Evolutionary conservation across 23 red algal species (phyloP).

Genomic region (Gracilaria gracilis): DNA sequence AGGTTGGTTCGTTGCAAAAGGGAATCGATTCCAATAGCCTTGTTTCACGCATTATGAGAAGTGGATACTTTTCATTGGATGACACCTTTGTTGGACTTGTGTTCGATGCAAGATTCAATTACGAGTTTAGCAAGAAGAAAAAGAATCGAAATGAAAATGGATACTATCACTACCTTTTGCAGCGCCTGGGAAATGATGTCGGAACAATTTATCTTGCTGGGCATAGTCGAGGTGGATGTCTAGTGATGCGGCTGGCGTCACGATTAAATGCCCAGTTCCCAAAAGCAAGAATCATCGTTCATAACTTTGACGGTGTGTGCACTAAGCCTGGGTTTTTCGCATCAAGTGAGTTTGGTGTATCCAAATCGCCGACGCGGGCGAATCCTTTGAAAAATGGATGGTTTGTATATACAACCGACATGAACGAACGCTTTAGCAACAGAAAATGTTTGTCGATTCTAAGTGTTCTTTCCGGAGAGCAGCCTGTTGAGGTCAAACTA

Average conservation of each 20-base stretch:
- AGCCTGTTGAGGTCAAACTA: background rate
- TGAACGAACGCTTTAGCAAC: background rate
- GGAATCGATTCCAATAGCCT: background rate
- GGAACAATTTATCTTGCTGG: conserved; percentile 23
- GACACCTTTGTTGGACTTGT: conserved; percentile 25
- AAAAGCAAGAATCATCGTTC: conserved; percentile 8
- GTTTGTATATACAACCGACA: background rate
- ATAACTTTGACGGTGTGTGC: conserved; percentile 29
- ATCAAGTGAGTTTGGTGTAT: background rate
- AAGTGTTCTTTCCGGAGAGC: background rate
- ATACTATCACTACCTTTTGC: background rate
- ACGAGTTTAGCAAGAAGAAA: background rate
- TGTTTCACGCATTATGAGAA: background rate
- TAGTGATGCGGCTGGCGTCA: conserved; percentile 1
- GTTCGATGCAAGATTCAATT: conserved; percentile 16
- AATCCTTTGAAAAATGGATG: background rate
- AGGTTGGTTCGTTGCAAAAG: background rate
- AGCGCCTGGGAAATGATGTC: background rate
- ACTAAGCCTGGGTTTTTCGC: background rate
- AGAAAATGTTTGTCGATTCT: background rate
- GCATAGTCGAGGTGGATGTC: conserved; percentile 30
- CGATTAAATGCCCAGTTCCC: background rate
- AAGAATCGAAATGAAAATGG: conserved; percentile 5
- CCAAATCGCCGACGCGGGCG: background rate
- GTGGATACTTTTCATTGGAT: background rate